Conservation (phyloP, 2,329 filamentous ascomycete genomes). For the Chaetomium sp. region DNA sequence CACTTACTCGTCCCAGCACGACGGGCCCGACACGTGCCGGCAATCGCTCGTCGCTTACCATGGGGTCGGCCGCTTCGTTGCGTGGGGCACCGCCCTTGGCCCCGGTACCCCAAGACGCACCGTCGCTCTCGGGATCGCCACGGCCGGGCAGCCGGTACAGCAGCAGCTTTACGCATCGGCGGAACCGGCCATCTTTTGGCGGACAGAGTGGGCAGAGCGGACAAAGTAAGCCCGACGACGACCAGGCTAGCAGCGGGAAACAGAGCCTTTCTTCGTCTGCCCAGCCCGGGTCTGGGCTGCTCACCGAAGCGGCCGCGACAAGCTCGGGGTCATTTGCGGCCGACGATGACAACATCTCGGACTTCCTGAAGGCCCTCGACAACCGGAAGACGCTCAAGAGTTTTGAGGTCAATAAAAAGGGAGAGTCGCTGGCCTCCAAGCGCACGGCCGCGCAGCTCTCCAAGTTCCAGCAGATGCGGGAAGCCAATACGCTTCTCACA, state of each 20-base stretch:
- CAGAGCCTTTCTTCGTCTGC: slow-evolving; percentile 66
- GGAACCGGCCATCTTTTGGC: slow-evolving; percentile 69
- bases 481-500: slow-evolving; percentile 80
- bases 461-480: slow-evolving; percentile 81
- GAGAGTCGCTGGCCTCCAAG: slow-evolving; percentile 64
- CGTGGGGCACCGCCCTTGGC: slow-evolving; percentile 49
- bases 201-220: slow-evolving; percentile 31
- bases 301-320: slow-evolving; percentile 61
- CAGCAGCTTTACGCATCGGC: slow-evolving; percentile 87
- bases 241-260: slow-evolving; percentile 73
- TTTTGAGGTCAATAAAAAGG: slow-evolving; percentile 62
- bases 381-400: slow-evolving; percentile 79
- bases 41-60: slow-evolving; percentile 66
- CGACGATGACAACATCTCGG: slow-evolving; percentile 88
- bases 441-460: slow-evolving; percentile 72
- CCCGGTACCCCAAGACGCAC: slow-evolving; percentile 58
- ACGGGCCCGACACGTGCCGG: slow-evolving; percentile 51
- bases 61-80: slow-evolving; percentile 67
- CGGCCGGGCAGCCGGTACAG: slow-evolving; percentile 81
- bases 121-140: slow-evolving; percentile 68
- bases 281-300: slow-evolving; percentile 71
- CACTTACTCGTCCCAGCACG: slow-evolving; percentile 41
- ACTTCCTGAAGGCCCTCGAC: slow-evolving; percentile 85
- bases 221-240: slow-evolving; percentile 62
- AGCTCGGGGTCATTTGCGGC: slow-evolving; percentile 61